Evolutionary conservation across 768 basidiomycete genomes (phyloP).

Genomic region (Kwoniella botswanensis): DNA sequence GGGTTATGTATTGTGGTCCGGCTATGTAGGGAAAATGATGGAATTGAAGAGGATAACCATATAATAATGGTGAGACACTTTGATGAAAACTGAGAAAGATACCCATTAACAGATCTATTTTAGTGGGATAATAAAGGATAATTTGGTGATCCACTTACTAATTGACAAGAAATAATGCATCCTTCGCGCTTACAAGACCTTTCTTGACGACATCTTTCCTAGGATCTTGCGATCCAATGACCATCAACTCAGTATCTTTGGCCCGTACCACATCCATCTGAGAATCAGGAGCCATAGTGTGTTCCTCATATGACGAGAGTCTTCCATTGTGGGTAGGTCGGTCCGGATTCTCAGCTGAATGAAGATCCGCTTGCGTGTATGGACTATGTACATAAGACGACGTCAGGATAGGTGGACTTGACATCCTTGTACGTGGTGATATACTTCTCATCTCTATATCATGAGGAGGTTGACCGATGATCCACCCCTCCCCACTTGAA

Average conservation of each 20-base stretch:
- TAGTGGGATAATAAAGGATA: no score
- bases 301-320: background rate
- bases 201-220: slow-evolving; percentile 40
- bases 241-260: slow-evolving; percentile 1
- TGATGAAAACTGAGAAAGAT: slow-evolving; percentile 32
- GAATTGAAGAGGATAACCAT: slow-evolving; percentile 40
- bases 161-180: slow-evolving; percentile 34
- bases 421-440: background rate
- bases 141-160: slow-evolving; percentile 28
- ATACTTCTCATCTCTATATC: slow-evolving; percentile 1
- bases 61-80: slow-evolving; percentile 28
- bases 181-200: slow-evolving; percentile 23
- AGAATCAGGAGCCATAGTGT: background rate
- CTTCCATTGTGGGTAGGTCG: background rate
- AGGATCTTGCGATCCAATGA: slow-evolving; percentile 36
- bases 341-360: background rate
- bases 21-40: slow-evolving; percentile 41
- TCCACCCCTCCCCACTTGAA: background rate
- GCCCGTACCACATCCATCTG: background rate
- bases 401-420: slow-evolving; percentile 1
- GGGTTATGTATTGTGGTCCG: slow-evolving; percentile 42
- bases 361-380: background rate
- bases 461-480: background rate
- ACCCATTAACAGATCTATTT: no score
- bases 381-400: background rate